Evolutionary conservation across 2,329 filamentous ascomycete species (phyloP), one percentile per base, ranked within the genome.

Genomic region (Tolypocladium capitatum): DNA sequence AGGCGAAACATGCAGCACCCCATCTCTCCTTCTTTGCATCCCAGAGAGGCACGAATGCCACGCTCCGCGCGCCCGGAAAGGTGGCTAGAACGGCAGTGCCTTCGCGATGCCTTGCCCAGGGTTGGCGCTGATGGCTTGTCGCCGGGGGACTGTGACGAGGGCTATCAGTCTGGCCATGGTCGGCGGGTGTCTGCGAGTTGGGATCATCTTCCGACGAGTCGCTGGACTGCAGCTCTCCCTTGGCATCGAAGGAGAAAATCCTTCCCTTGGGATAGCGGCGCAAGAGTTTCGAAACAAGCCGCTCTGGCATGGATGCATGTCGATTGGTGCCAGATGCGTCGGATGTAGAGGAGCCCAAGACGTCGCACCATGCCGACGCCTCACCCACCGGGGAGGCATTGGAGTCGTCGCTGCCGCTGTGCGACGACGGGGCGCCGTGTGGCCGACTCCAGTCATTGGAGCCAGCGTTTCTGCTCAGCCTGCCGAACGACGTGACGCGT

Each of bases 1-100:
- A 76, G 4, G 70, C 59, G 38, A 79, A 72, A 5, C 68, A 68
- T 1, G 68, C 72, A 0, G 72, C 68, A 49, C 68, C 74, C 69
- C 71, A 75, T 11, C 71, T 60, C 33, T 73, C 65, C 48, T 63
- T 64, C 7, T 65, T 59, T 0, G 64, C 52, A 46, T 74, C 69
- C 71, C 72, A 76, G 0, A 76, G 53, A 0, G 73, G 73, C 1
- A 74, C 60, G 36, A 74, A 66, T 0, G 67, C 67, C 0, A 76
- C 58, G 21, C 69, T 73, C 4, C 71, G 61, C 1, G 71, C 71
- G 0, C 62, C 63, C 0, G 71, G 66, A 7, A 76, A 68, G 0
- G 64, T 56, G 2, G 57, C 49, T 0, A 59, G 49, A 2, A 74
- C 57, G 5, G 59, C 35, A 8, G 31, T 50, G 11, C 55, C 57